A percentile compares a stretch with the other conserved stretches of the same genome.
These are phyloP conservation scores for Gaillardinia entomophila DNA, from an alignment of 805 yeast species.

Conservation along the genomic window DNA sequence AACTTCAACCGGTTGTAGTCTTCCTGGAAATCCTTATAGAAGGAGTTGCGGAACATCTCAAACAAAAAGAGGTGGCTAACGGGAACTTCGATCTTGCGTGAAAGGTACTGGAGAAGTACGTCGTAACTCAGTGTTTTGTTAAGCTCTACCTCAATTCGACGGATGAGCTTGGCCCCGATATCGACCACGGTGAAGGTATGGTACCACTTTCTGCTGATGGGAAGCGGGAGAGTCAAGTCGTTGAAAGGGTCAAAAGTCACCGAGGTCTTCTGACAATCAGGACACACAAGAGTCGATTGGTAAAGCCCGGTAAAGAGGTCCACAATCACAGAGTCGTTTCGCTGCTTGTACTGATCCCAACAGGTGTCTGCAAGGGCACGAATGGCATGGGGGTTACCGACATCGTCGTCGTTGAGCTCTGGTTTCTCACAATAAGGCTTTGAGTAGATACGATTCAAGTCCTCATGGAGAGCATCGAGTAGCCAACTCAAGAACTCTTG, in stretches of 20 bases:
- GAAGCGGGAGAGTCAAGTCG: conserved; percentile 85
- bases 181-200: conserved; percentile 60
- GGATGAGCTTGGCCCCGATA: conserved; percentile 23
- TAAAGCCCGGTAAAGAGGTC: conserved; percentile 90
- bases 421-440: conserved; percentile 92
- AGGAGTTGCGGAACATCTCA: conserved; percentile 54
- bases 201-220: conserved; percentile 68
- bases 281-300: conserved; percentile 86
- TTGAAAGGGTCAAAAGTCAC: conserved; percentile 92
- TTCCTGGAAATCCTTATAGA: conserved; percentile 64
- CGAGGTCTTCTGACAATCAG: conserved; percentile 71
- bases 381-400: conserved; percentile 48
- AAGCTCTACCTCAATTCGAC: conserved; percentile 65
- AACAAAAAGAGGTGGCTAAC: conserved; percentile 22
- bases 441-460: conserved; percentile 70
- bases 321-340: conserved; percentile 80
- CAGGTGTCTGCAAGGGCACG: conserved; percentile 62
- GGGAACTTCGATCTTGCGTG: conserved; percentile 36
- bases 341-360: conserved; percentile 71
- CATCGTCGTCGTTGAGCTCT: conserved; percentile 60
- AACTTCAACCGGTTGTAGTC: conserved; percentile 49
- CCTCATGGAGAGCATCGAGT: conserved; percentile 88
- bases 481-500: conserved; percentile 88
- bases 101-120: conserved; percentile 58
- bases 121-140: conserved; percentile 56